These are phyloP conservation scores for Cryptococcus sp. DNA, from an alignment of 1,284 basidiomycete genomes.

Conservation along the genomic window DNA sequence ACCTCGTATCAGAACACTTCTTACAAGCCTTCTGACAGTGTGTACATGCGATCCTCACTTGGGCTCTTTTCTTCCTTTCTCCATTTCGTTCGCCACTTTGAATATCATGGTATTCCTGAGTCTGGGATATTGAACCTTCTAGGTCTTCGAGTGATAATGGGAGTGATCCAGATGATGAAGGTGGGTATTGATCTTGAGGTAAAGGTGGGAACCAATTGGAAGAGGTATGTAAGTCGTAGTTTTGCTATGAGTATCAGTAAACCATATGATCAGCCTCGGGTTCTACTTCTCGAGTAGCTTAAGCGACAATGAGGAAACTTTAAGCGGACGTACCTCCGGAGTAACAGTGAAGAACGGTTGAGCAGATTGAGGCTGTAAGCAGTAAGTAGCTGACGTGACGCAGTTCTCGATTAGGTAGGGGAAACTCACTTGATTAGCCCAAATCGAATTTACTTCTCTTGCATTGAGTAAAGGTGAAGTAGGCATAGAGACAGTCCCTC, in stretches of 20 bases:
- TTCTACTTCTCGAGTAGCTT: no score
- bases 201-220: no score
- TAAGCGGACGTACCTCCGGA: neutral
- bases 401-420: neutral
- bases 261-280: no score
- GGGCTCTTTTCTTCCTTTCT: conserved; percentile 27
- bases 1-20: conserved; percentile 42
- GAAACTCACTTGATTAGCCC: neutral
- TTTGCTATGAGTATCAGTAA: no score
- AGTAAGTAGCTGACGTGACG: neutral
- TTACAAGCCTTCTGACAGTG: conserved; percentile 46
- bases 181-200: no score
- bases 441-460: neutral
- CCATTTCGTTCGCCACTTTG: neutral
- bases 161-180: no score
- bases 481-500: conserved; percentile 21
- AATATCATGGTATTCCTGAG: no score
- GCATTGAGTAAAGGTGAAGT: conserved; percentile 8
- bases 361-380: conserved; percentile 9
- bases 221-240: no score
- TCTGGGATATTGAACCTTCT: neutral
- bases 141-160: neutral
- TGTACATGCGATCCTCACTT: conserved; percentile 40
- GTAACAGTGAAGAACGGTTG: conserved; percentile 5
- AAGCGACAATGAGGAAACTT: no score